These are phyloP conservation scores for Iberis amara DNA, from an alignment of 441 rosid species.

Conservation along the genomic window DNA sequence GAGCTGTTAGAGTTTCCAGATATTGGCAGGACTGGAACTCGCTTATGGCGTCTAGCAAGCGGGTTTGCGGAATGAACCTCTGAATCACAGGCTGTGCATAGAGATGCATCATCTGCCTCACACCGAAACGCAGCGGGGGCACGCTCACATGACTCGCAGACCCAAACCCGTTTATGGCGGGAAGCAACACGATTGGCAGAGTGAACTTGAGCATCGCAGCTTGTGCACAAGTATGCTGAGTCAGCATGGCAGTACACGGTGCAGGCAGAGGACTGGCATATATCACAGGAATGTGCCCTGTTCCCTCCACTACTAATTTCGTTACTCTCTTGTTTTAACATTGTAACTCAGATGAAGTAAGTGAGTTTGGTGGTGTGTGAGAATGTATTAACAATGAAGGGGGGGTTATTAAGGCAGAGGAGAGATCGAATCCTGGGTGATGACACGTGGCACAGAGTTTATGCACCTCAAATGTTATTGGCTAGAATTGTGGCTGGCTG, in stretches of 20 bases:
- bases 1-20: slow-evolving; percentile 35
- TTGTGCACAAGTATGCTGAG: slow-evolving; percentile 67
- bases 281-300: slow-evolving; percentile 70
- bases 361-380: not conserved
- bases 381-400: not conserved
- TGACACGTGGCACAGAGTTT: slow-evolving; percentile 16
- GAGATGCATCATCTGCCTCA: slow-evolving; percentile 92
- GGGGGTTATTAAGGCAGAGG: not conserved
- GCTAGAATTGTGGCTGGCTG: slow-evolving; percentile 12
- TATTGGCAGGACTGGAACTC: slow-evolving; percentile 68
- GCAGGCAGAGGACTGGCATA: slow-evolving; percentile 68
- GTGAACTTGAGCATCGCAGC: slow-evolving; percentile 68
- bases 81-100: slow-evolving; percentile 70
- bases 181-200: slow-evolving; percentile 76
- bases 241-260: slow-evolving; percentile 82
- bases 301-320: not conserved
- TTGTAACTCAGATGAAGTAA: slow-evolving; percentile 10
- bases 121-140: slow-evolving; percentile 85
- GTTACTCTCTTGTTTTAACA: slow-evolving; percentile 52
- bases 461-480: not conserved
- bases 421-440: slow-evolving; percentile 26
- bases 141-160: slow-evolving; percentile 81
- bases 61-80: slow-evolving; percentile 89
- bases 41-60: slow-evolving; percentile 86
- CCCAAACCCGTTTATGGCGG: slow-evolving; percentile 78